Evolutionary conservation across 305 asterid species (phyloP), one percentile per base, ranked within the genome.

Genomic region (Stenogyne calaminthoides): DNA sequence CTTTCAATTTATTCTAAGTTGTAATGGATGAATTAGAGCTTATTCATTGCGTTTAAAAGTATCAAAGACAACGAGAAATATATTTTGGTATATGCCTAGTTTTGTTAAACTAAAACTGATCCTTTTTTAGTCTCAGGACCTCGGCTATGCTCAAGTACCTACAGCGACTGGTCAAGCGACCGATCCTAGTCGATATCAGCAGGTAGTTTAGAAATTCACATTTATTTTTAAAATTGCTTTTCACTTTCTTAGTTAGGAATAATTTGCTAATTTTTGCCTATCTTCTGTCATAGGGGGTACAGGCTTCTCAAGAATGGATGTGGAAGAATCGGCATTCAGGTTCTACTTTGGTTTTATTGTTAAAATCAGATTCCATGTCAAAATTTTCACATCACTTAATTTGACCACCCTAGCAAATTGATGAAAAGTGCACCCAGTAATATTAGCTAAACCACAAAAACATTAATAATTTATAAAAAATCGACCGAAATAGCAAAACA

Each of bases 221-320:
- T 57, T 52, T 73, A 14, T 71, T 27, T 74, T 71, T 29, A 25
- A 25, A 25, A 15, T 51, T 76, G 44, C 11, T 56, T 66, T 73
- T 20, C 70, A 29, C 18, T 0, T 57, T 71, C 19, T 52, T 25
- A 6, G 40, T 22, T 46, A 40, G 40, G n/a, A 49, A 11, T 46
- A 9, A 25, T 42, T 61, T 52, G 37, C 44, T 73, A 46, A 2
- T 15, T 42, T 61, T 61, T 52, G 46, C 51, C 71, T 40, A 2
- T 55, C 62, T 51, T 20, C 27, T 72, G 27, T 77, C 34, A 16
- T 78, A 81, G 92, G 83, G 84, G 10, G 72, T 71, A 16, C 88
- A 79, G 79, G 84, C 85, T 6, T 67, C 89, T 57, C 92, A 86
- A 78, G 96, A 89, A 61, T 90, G 98, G 91, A 84, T 80, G 85